Conservation (phyloP, 768 basidiomycete genomes). For the Floccularia luteovirens region DNA sequence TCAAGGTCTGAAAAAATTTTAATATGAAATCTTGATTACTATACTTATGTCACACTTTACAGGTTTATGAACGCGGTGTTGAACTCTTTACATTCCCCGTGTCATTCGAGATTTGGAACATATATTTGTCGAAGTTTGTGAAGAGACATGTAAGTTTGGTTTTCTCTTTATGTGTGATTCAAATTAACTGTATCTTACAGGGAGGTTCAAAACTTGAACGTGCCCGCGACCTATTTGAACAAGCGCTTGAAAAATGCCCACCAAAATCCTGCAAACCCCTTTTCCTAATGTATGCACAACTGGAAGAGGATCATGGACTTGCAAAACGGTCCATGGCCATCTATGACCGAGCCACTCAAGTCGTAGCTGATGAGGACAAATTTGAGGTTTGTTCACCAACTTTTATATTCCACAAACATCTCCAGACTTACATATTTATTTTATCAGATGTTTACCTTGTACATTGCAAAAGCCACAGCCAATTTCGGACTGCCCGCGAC, state of each 20-base stretch:
- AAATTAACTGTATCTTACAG: slow-evolving; percentile 25
- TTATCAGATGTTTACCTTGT: slow-evolving; percentile 86
- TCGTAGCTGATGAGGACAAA: slow-evolving; percentile 84
- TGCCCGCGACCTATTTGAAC: slow-evolving; percentile 95
- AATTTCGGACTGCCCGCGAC: slow-evolving; percentile 97
- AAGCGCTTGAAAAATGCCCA: slow-evolving; percentile 94
- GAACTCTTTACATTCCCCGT: slow-evolving; percentile 97
- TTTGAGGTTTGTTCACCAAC: slow-evolving; percentile 63
- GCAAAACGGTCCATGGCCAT: slow-evolving; percentile 96
- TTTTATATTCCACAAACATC: neutral
- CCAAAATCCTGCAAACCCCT: slow-evolving; percentile 91
- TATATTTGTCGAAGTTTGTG: slow-evolving; percentile 94
- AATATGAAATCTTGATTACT: neutral
- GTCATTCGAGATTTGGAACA: slow-evolving; percentile 99
- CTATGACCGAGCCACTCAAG: slow-evolving; percentile 86
- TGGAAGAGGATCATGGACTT: slow-evolving; percentile 93
- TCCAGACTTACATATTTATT: slow-evolving; percentile 1
- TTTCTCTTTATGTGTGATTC: neutral
- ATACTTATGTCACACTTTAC: slow-evolving; percentile 6
- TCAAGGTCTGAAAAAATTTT: slow-evolving; percentile 55
- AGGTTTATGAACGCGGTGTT: slow-evolving; percentile 96
- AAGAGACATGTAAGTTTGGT: slow-evolving; percentile 83
- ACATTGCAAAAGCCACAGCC: slow-evolving; percentile 93
- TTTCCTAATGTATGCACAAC: slow-evolving; percentile 92
- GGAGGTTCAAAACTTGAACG: slow-evolving; percentile 93